Evolutionary conservation across 441 rosid species (phyloP).

Genomic region (Daphne laureola): DNA sequence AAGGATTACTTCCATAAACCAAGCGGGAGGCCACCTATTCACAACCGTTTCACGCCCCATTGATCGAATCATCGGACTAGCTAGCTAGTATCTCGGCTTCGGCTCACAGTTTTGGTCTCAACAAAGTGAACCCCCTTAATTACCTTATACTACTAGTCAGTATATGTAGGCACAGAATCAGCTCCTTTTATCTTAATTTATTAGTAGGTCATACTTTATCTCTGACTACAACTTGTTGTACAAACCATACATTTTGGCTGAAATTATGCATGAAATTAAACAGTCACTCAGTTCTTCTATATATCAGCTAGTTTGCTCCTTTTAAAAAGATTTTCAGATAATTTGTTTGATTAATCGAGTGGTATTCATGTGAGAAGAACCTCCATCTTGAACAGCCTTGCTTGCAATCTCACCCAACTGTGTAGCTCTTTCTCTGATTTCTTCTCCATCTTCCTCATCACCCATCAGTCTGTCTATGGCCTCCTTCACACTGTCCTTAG

Average conservation of each 20-base stretch:
- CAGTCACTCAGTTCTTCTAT: too few species aligned
- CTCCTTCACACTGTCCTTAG: constrained; percentile 15
- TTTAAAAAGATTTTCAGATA: not conserved
- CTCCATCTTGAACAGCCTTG: constrained; percentile 8
- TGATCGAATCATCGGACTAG: constrained; percentile 6
- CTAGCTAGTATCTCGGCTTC: constrained; percentile 4
- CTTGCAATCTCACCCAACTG: constrained; percentile 6
- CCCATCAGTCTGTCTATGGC: constrained; percentile 23
- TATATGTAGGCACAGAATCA: too few species aligned
- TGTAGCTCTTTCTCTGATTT: constrained; percentile 17
- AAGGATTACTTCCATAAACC: constrained; percentile 36
- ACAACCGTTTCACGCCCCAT: constrained; percentile 37
- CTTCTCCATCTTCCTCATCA: constrained; percentile 17
- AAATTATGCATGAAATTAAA: too few species aligned
- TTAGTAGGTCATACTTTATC: too few species aligned
- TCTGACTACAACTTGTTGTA: too few species aligned
- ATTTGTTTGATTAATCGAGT: constrained; percentile 5
- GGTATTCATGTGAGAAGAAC: constrained; percentile 7
- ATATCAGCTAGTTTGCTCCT: too few species aligned
- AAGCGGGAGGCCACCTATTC: constrained; percentile 46
- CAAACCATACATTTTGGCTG: too few species aligned
- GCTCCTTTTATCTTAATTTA: too few species aligned
- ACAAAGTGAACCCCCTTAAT: constrained; percentile 15
- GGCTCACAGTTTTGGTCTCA: constrained; percentile 30
- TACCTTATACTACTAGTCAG: not conserved